Conservation (phyloP, 2,329 filamentous ascomycete genomes). For the Fusarium haematococcum region DNA sequence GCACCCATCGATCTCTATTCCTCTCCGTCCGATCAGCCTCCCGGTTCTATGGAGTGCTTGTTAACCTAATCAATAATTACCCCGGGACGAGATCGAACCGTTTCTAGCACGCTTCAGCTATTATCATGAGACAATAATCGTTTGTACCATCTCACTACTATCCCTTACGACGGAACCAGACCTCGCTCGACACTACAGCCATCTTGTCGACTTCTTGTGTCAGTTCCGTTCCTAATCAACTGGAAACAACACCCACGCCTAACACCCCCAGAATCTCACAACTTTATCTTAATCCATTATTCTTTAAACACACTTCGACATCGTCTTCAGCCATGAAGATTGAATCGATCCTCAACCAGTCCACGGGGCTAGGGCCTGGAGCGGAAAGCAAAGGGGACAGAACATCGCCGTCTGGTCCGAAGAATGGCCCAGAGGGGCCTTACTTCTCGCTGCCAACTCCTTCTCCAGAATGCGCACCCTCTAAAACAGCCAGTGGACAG, state of each 20-base stretch:
- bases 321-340: constrained; percentile 31
- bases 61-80: constrained; percentile 42
- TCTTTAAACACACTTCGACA: neutral
- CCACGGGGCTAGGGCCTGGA: constrained; percentile 29
- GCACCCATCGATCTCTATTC: constrained; percentile 17
- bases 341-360: constrained; percentile 39
- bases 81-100: constrained; percentile 30
- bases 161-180: constrained; percentile 19
- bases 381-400: constrained; percentile 17
- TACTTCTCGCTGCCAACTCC: constrained; percentile 49
- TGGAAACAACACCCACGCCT: neutral
- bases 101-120: constrained; percentile 18
- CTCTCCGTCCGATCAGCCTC: constrained; percentile 13
- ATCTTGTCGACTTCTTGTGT: constrained; percentile 25
- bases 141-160: constrained; percentile 24
- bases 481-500: constrained; percentile 36
- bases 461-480: constrained; percentile 47
- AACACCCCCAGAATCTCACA: constrained; percentile 10
- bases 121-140: constrained; percentile 32
- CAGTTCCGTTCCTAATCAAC: neutral
- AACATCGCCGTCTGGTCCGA: constrained; percentile 9
- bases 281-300: constrained; percentile 15
- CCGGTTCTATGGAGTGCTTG: constrained; percentile 11
- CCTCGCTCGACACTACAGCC: constrained; percentile 22
- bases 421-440: constrained; percentile 13